A percentile compares a stretch with the other conserved stretches of the same genome.
Conservation (phyloP, 352 stramenopile species). For the Phytophthora pseudosyringae region DNA sequence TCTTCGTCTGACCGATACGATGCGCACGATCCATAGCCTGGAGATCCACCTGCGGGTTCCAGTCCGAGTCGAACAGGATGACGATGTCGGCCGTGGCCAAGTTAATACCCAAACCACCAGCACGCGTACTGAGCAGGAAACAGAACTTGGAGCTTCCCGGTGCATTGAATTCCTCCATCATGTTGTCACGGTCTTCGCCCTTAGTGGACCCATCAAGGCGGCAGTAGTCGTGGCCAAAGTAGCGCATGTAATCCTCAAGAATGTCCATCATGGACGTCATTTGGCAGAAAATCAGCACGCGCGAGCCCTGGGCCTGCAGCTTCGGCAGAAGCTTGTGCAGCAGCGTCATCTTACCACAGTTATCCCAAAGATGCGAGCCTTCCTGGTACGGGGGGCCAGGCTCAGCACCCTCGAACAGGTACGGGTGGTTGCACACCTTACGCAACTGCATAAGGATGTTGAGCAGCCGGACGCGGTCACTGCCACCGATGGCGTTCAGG, state of each 20-base stretch:
- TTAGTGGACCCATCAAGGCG: slow-evolving; percentile 86
- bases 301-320: slow-evolving; percentile 87
- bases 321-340: slow-evolving; percentile 94
- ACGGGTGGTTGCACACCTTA: slow-evolving; percentile 99
- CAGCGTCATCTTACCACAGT: slow-evolving; percentile 98
- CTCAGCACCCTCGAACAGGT: slow-evolving; percentile 99
- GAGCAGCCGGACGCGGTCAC: slow-evolving; percentile 94
- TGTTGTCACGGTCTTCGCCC: slow-evolving; percentile 83
- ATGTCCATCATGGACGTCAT: slow-evolving; percentile 99
- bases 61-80: slow-evolving; percentile 98
- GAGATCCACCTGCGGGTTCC: slow-evolving; percentile 98
- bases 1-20: slow-evolving; percentile 98
- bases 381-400: slow-evolving; percentile 96
- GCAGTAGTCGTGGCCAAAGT: slow-evolving; percentile 86
- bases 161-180: slow-evolving; percentile 99
- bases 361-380: slow-evolving; percentile 98
- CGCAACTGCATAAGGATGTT: slow-evolving; percentile 99
- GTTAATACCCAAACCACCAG: slow-evolving; percentile 98
- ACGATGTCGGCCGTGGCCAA: slow-evolving; percentile 99
- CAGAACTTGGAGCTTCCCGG: slow-evolving; percentile 97
- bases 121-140: slow-evolving; percentile 97
- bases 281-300: slow-evolving; percentile 99
- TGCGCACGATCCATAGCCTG: slow-evolving; percentile 99
- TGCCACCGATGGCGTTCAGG: slow-evolving; percentile 97
- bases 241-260: slow-evolving; percentile 98